phyloP scores from a whole-genome alignment of 306 rosid genomes.

The Clitoria ternatea region DNA sequence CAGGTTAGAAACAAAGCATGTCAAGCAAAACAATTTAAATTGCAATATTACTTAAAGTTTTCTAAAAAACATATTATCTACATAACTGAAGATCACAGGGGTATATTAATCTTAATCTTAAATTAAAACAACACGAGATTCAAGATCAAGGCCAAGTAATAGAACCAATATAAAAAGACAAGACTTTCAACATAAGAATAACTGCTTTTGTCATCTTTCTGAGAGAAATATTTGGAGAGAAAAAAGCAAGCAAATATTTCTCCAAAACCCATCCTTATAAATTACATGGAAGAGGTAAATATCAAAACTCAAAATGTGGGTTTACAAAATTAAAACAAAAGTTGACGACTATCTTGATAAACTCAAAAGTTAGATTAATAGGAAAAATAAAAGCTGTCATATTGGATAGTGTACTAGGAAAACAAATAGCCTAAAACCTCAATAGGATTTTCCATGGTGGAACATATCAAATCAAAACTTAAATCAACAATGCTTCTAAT shows the following conservation, averaged over 20 bases:
- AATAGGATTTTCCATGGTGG: too few species aligned
- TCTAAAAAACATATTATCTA: neutral
- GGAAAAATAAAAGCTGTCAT: too few species aligned
- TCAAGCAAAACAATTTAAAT: conserved; percentile 5
- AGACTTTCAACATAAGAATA: neutral
- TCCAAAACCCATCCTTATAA: neutral
- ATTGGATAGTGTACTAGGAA: too few species aligned
- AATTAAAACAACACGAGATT: neutral
- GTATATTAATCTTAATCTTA: neutral
- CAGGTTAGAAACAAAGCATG: conserved; percentile 5
- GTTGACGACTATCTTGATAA: too few species aligned
- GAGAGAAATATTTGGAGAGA: neutral
- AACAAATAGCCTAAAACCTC: too few species aligned
- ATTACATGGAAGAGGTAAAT: too few species aligned
- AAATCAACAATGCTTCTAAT: too few species aligned
- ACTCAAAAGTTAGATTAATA: too few species aligned
- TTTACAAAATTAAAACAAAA: too few species aligned
- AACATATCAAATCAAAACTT: too few species aligned
- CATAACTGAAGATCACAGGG: neutral
- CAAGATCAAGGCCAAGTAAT: conserved; percentile 10
- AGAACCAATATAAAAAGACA: neutral
- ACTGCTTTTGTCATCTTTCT: neutral
- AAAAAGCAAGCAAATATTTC: neutral
- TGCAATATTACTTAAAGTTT: neutral
- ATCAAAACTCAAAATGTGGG: too few species aligned